Conservation (phyloP, 768 basidiomycete species). For the Leccinum disarticulatum region DNA sequence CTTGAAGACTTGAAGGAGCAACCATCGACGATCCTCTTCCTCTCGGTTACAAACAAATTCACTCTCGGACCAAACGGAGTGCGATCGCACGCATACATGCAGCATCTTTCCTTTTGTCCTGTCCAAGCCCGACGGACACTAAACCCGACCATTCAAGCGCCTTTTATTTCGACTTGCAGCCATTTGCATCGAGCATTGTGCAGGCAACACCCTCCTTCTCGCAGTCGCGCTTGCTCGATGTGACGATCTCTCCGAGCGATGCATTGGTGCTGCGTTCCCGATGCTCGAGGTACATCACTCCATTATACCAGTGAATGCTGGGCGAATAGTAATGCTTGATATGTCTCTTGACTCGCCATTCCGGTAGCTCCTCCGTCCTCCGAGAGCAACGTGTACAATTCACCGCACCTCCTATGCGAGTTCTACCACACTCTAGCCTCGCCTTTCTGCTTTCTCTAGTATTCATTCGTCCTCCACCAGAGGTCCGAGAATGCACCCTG, state of each 20-base stretch:
- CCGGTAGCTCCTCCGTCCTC: neutral
- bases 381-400: neutral
- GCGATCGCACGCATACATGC: constrained; percentile 3
- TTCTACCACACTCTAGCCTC: neutral
- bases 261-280: neutral
- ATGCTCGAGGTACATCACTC: neutral
- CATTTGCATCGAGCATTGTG: neutral
- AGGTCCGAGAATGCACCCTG: neutral
- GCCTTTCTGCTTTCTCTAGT: neutral
- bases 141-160: neutral
- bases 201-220: neutral
- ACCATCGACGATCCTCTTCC: neutral
- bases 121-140: neutral
- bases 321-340: neutral
- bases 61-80: neutral
- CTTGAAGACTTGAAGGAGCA: neutral
- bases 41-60: neutral
- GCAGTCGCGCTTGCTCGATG: neutral
- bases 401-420: constrained; percentile 2
- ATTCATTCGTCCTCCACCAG: neutral
- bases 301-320: neutral
- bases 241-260: neutral
- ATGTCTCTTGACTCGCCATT: neutral
- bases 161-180: neutral
- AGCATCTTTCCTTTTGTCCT: neutral